Evolutionary conservation across 208 protist species (phyloP), one percentile per base, ranked within the genome.

Genomic region (Kentomonas sorsogonicus): DNA sequence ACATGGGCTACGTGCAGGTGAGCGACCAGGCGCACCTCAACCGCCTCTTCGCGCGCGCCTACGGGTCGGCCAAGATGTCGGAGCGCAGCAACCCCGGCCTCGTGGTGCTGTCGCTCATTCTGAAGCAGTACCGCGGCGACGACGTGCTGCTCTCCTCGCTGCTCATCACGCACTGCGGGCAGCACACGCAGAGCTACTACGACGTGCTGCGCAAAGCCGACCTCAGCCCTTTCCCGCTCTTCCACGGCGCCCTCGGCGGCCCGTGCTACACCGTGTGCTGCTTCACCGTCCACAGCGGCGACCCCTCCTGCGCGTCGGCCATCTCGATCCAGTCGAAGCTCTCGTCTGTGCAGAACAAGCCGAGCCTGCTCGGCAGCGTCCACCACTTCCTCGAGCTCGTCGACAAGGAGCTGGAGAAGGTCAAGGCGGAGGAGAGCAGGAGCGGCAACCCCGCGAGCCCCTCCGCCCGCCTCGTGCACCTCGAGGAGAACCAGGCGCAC

Each of bases 131-230:
- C 22, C 68, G 62, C 36, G 61, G 73, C 33, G 50, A 63, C 51
- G 77, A 86, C 48, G 63, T 86, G 7, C 52, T 85, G 11, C 53
- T 86, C 18, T 90, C 83, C 7, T 90, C 83, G 3, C 66, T 82
- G 46, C 52, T 87, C 10, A 64, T 90, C 23, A 78, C 66, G 2
- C 66, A 85, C 41, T 72, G 60, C 20, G 69, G 65, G 16, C 43
- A 26, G 39, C 57, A 72, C 33, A 50, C 50, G 1, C 27, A 55
- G 29, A 43, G 60, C 26, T 78, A 85, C 56, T 60, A 63, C 41
- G 57, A 56, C 10, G 55, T 84, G 31, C 41, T 87, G 20, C 65
- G 60, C 39, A 70, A 74, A 48, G 52, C 45, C 30, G 65, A 70
- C 31, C 3, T 48, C 51, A 41, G 63, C 10, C 70, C 73, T 27